These are phyloP conservation scores for Vigna hirtella DNA, from an alignment of 306 rosid species.

Conservation along the genomic window DNA sequence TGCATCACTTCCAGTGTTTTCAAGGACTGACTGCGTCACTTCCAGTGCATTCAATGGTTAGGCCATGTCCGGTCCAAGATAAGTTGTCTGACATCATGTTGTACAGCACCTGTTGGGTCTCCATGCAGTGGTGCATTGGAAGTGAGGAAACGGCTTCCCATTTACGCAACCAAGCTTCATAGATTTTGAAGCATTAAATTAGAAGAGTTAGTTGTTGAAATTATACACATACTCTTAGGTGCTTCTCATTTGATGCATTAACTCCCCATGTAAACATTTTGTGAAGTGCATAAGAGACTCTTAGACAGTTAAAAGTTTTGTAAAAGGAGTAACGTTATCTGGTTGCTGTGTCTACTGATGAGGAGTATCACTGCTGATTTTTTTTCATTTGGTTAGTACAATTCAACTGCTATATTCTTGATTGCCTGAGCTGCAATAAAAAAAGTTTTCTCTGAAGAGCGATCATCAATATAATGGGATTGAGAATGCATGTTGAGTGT, in stretches of 20 bases:
- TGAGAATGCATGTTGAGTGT: not conserved
- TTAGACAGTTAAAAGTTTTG: not conserved
- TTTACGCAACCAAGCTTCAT: too few relatives aligned
- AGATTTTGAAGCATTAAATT: not conserved
- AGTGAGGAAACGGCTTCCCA: too few relatives aligned
- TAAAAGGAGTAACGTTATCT: not conserved
- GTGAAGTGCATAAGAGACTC: slow-evolving; percentile 2
- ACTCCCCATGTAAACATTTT: slow-evolving; percentile 16
- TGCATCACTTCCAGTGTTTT: too few relatives aligned
- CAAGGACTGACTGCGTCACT: too few relatives aligned
- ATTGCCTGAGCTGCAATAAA: not conserved
- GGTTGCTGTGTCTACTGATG: not conserved
- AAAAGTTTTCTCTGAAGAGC: not conserved
- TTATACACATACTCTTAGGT: slow-evolving; percentile 6
- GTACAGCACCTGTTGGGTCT: too few relatives aligned
- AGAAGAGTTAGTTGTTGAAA: not conserved
- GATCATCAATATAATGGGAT: slow-evolving; percentile 3
- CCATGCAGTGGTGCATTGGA: too few relatives aligned
- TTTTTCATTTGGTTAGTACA: not conserved
- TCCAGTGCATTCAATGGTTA: too few relatives aligned
- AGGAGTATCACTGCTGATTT: not conserved
- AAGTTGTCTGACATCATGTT: too few relatives aligned
- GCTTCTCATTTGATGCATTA: slow-evolving; percentile 8
- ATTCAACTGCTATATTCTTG: not conserved
- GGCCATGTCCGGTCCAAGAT: too few relatives aligned